Evolutionary conservation across 2,329 filamentous ascomycete species (phyloP).

Genomic region (Colletotrichum eremochloae): DNA sequence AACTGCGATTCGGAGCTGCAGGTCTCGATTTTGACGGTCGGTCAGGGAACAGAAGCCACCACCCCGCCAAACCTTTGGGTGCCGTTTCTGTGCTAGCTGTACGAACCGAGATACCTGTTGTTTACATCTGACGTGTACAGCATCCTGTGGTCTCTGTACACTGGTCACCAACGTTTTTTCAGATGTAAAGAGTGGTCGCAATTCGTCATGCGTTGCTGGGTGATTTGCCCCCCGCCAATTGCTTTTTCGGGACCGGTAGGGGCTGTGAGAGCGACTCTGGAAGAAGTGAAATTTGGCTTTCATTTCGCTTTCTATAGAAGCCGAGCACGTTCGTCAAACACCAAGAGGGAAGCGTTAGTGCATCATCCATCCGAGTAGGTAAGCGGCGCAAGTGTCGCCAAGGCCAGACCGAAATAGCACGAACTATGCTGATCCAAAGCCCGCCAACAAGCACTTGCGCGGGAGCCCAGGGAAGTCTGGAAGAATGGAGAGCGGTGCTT

Average conservation of each 20-base stretch:
- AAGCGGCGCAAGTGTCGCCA: neutral
- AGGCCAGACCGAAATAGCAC: conserved; percentile 2
- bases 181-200: neutral
- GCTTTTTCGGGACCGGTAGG: neutral
- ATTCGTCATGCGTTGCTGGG: conserved; percentile 5
- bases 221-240: too few species aligned
- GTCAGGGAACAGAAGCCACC: conserved; percentile 35
- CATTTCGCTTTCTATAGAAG: neutral
- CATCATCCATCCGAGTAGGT: neutral
- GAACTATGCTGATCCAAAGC: neutral
- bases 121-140: conserved; percentile 39
- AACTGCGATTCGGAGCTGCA: conserved; percentile 42
- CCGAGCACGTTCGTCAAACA: neutral
- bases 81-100: conserved; percentile 29
- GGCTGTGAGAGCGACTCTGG: neutral
- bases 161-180: neutral
- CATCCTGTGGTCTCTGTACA: conserved; percentile 11
- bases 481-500: neutral
- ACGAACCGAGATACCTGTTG: conserved; percentile 32
- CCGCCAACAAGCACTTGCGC: neutral
- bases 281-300: conserved; percentile 9
- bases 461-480: neutral
- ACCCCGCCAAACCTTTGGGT: conserved; percentile 25
- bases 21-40: conserved; percentile 41
- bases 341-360: neutral